Conservation (phyloP, 2,329 filamentous ascomycete species). For the Botryosphaeria dothidea region DNA sequence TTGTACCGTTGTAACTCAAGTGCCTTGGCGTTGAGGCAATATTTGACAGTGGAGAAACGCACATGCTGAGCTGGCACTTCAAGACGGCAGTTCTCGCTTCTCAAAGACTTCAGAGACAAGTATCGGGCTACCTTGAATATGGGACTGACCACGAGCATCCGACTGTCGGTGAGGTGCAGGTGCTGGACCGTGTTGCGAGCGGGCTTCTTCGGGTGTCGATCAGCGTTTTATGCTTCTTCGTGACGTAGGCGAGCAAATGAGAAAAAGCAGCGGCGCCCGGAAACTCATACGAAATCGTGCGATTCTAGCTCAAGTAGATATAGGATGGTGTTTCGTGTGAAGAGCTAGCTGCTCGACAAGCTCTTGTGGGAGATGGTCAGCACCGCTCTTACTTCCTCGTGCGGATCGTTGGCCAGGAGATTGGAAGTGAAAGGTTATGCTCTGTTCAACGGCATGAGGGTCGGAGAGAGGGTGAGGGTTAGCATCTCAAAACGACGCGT, state of each 20-base stretch:
- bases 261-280: background rate
- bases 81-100: background rate
- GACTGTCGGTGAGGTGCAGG: background rate
- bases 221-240: background rate
- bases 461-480: too few species aligned
- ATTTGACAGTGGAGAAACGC: background rate
- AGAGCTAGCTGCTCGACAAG: background rate
- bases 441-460: too few species aligned
- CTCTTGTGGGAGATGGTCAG: background rate
- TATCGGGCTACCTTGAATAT: background rate
- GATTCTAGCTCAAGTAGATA: background rate
- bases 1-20: background rate
- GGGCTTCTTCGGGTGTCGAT: background rate
- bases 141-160: background rate
- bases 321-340: background rate
- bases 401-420: too few species aligned
- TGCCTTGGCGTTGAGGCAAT: background rate
- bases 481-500: too few species aligned
- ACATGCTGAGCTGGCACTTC: background rate
- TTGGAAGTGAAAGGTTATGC: too few species aligned
- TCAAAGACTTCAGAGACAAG: background rate
- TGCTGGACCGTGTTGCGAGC: background rate
- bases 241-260: background rate
- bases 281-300: background rate
- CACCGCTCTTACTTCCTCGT: too few species aligned